These are phyloP conservation scores for Globisporangium mamillatum DNA, from an alignment of 352 stramenopile species.

Conservation along the genomic window DNA sequence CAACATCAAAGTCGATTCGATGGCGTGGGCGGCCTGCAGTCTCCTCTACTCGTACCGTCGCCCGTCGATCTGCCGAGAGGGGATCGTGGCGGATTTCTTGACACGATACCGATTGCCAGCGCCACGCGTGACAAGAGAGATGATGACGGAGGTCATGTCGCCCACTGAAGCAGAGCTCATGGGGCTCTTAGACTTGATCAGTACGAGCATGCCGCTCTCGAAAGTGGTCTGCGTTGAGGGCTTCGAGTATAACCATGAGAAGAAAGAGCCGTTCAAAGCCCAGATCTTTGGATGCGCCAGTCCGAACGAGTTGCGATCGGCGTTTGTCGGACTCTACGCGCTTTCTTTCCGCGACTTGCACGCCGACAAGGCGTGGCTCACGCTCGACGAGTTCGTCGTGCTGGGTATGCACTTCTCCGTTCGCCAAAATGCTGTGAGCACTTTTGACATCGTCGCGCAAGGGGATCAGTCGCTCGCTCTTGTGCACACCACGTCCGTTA, in stretches of 20 bases:
- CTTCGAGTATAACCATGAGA: constrained; percentile 22
- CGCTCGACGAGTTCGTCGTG: constrained; percentile 32
- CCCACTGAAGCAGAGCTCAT: constrained; percentile 32
- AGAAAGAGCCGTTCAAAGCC: constrained; percentile 16
- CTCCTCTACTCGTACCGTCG: not conserved
- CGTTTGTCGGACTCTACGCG: constrained; percentile 22
- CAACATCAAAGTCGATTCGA: constrained; percentile 38
- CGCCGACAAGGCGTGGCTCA: constrained; percentile 34
- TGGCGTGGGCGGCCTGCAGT: constrained; percentile 44
- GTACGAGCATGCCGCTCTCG: constrained; percentile 39
- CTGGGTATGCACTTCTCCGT: constrained; percentile 33
- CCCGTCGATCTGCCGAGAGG: not conserved
- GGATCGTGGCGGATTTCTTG: not conserved
- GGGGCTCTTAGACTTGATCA: constrained; percentile 43
- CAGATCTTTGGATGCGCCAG: constrained; percentile 33
- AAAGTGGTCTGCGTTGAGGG: constrained; percentile 44
- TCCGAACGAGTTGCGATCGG: constrained; percentile 23
- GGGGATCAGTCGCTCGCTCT: not conserved
- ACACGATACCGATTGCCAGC: not conserved
- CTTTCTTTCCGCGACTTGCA: constrained; percentile 29
- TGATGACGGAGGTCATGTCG: not conserved
- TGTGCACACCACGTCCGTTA: constrained; percentile 1
- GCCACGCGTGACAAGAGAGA: not conserved
- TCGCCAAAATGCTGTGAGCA: constrained; percentile 10
- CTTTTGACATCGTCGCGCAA: constrained; percentile 5